Evolutionary conservation across 257 asterid species (phyloP), one percentile per base, ranked within the genome.

Genomic region (Cordia subcordata): DNA sequence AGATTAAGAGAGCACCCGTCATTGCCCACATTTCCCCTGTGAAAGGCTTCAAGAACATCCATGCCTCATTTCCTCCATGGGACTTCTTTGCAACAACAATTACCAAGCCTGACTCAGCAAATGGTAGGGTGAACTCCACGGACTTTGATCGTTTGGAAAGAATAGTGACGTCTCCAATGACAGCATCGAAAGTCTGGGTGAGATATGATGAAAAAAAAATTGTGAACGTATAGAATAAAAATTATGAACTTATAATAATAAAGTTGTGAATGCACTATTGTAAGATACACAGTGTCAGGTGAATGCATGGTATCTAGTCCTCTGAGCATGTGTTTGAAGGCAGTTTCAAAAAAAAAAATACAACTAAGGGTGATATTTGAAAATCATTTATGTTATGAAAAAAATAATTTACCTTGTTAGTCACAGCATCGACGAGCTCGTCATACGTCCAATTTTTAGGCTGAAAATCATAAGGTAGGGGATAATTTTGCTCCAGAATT

Each of bases 121-220:
- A 76, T 46, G 78, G 78, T 20, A 64, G 75, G 16, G 81, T 76
- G 38, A 76, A 76, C 37, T 72, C 81, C 62, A 76, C 69, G 44
- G 42, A 50, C n/a, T 42, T 53, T 50, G 72, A 46, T 19, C 81
- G 74, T 14, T 60, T 35, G 10, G 78, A 63, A 35, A 72, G 40
- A 42, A 76, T 68, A 5, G 81, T 76, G 47, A 76, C 49, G 8
- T 76, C 78, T 0, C 78, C 81, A 42, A 76, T 68, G 0, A 61
- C 62, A 55, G 75, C 81, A 57, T 58, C 71, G 59, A 15, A 65
- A 1, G 0, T 60, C 78, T 76, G 4, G 6, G 35, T 27, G 35
- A 27, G 4, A 27, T 27, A 27, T 49, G n/a, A n/a, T n/a, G n/a
- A n/a, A n/a, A n/a, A n/a, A n/a, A n/a, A n/a, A n/a, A n/a, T n/a